Evolutionary conservation across 2,329 filamentous ascomycete genomes (phyloP).

Genomic region (Alternaria sp.): DNA sequence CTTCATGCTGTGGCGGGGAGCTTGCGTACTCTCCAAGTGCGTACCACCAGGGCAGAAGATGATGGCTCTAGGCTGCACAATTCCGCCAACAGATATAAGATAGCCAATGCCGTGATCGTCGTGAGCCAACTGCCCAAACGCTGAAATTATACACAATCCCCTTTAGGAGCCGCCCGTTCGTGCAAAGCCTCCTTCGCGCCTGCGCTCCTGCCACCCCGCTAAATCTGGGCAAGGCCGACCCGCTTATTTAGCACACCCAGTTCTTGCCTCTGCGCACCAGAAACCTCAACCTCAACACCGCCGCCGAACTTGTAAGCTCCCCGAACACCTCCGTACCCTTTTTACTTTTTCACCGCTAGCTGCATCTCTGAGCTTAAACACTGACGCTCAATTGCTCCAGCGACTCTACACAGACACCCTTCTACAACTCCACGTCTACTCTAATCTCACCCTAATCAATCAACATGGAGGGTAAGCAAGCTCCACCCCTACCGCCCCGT

Average conservation of each 20-base stretch:
- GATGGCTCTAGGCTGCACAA: slow-evolving; percentile 36
- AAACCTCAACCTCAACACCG: slow-evolving; percentile 48
- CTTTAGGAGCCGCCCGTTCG: slow-evolving; percentile 27
- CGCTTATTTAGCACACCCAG: slow-evolving; percentile 55
- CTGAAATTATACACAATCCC: slow-evolving; percentile 18
- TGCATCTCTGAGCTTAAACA: slow-evolving; percentile 31
- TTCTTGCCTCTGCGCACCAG: slow-evolving; percentile 52
- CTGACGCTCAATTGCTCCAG: slow-evolving; percentile 46
- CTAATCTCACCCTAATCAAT: slow-evolving; percentile 54
- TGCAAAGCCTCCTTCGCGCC: slow-evolving; percentile 39
- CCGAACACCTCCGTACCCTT: slow-evolving; percentile 35
- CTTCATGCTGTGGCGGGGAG: slow-evolving; percentile 43
- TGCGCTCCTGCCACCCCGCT: slow-evolving; percentile 48
- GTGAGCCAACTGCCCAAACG: slow-evolving; percentile 8
- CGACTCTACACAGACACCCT: slow-evolving; percentile 41
- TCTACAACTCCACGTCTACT: slow-evolving; percentile 42
- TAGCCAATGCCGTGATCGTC: slow-evolving; percentile 1
- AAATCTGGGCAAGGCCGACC: slow-evolving; percentile 52
- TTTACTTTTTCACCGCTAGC: slow-evolving; percentile 34
- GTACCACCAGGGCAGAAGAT: slow-evolving; percentile 25
- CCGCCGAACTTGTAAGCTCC: slow-evolving; percentile 46
- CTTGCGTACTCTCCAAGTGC: slow-evolving; percentile 41
- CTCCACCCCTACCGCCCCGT: slow-evolving; percentile 41
- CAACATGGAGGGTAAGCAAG: slow-evolving; percentile 74
- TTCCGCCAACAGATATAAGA: slow-evolving; percentile 25